phyloP scores from a whole-genome alignment of 768 basidiomycete species.

The Guyanaporus albipodus region DNA sequence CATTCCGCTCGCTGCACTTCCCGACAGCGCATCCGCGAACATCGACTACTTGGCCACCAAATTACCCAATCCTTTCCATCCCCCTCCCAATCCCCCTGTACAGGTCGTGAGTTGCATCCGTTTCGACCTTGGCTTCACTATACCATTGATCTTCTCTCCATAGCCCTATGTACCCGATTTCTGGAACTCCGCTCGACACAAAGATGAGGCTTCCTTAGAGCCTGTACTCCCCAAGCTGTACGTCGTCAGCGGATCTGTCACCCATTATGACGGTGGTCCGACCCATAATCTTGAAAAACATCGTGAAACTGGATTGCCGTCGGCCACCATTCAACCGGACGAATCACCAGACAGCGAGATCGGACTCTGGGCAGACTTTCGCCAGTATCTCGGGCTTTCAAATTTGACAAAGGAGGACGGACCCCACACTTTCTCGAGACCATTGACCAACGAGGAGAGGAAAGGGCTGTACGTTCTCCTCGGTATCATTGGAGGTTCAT shows the following conservation, averaged over 20 bases:
- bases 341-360: slow-evolving; percentile 13
- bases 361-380: slow-evolving; percentile 34
- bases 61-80: slow-evolving; percentile 53
- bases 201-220: slow-evolving; percentile 24
- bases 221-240: slow-evolving; percentile 43
- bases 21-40: slow-evolving; percentile 5
- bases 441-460: slow-evolving; percentile 41
- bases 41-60: slow-evolving; percentile 43
- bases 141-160: slow-evolving; percentile 4
- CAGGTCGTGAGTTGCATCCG: slow-evolving; percentile 51
- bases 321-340: slow-evolving; percentile 3
- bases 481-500: slow-evolving; percentile 47
- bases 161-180: slow-evolving; percentile 62
- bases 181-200: slow-evolving; percentile 48
- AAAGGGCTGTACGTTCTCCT: slow-evolving; percentile 47
- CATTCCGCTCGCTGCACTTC: slow-evolving; percentile 37
- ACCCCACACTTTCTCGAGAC: slow-evolving; percentile 24
- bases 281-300: slow-evolving; percentile 37
- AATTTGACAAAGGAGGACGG: slow-evolving; percentile 20
- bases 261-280: slow-evolving; percentile 47
- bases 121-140: slow-evolving; percentile 3
- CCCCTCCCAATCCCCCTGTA: slow-evolving; percentile 39
- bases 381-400: slow-evolving; percentile 37
- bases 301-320: slow-evolving; percentile 1
- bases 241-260: slow-evolving; percentile 44